Evolutionary conservation across 2,329 filamentous ascomycete genomes (phyloP).

Genomic region (Dactylellina haptotyla): DNA sequence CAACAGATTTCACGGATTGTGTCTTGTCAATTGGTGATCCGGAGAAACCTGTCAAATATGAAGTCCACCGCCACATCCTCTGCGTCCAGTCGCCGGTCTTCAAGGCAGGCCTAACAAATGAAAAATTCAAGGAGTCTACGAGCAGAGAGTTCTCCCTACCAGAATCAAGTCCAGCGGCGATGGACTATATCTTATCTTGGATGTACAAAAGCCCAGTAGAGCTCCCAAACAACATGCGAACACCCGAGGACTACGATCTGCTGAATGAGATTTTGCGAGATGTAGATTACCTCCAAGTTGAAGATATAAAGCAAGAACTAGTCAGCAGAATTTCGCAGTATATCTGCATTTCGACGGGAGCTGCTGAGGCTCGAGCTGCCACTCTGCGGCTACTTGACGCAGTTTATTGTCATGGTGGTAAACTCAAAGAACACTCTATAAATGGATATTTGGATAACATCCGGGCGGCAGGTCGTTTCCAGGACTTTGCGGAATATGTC

Average conservation of each 20-base stretch:
- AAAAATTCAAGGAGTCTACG: constrained; percentile 2
- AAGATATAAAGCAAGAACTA: not conserved
- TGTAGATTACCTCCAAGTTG: not conserved
- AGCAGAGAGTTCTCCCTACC: constrained; percentile 1
- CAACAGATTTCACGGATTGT: constrained; percentile 5
- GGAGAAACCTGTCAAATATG: not conserved
- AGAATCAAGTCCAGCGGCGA: not conserved
- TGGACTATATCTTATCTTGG: not conserved
- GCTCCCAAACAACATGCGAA: not conserved
- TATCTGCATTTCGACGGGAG: not conserved
- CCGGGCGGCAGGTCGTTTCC: not conserved
- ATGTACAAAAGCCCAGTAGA: not conserved
- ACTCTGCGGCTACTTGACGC: not conserved
- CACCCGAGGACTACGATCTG: not conserved
- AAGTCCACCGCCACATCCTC: constrained; percentile 4
- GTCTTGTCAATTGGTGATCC: not conserved
- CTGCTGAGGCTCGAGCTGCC: not conserved
- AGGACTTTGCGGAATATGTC: not conserved
- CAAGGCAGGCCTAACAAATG: constrained; percentile 2
- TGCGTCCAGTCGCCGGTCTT: constrained; percentile 13
- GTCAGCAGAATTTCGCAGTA: not conserved
- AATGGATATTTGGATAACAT: not conserved
- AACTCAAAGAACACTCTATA: not conserved
- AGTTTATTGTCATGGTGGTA: not conserved
- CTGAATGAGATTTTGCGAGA: not conserved